Evolutionary conservation across 495 filamentous ascomycete genomes (phyloP).

Genomic region (Neurospora terricola): DNA sequence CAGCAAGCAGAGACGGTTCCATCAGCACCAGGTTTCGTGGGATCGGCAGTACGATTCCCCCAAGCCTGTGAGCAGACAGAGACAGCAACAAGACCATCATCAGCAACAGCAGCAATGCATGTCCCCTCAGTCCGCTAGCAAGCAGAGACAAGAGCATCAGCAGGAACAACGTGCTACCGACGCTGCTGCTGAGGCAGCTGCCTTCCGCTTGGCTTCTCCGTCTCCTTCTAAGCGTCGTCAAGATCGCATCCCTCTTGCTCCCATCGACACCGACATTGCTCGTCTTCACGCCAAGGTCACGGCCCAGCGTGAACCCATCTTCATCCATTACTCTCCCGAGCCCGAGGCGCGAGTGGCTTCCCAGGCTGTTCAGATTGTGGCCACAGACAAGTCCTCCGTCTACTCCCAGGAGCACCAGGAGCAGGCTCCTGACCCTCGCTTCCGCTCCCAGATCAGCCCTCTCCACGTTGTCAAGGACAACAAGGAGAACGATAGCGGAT

Average conservation of each 20-base stretch:
- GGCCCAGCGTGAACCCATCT: neutral
- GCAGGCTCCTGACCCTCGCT: neutral
- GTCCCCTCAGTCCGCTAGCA: neutral
- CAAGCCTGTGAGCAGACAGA: neutral
- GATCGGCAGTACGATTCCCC: neutral
- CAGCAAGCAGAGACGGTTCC: conserved; percentile 1
- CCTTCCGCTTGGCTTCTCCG: neutral
- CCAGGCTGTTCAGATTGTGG: neutral
- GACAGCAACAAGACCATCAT: neutral
- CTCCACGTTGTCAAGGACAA: conserved; percentile 15
- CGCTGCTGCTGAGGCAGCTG: neutral
- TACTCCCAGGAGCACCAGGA: conserved; percentile 18
- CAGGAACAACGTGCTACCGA: neutral
- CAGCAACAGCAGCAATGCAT: neutral
- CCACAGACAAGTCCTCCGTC: conserved; percentile 7
- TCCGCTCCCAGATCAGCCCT: conserved; percentile 10
- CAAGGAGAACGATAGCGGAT: neutral
- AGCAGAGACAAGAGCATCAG: neutral
- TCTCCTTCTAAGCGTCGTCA: neutral
- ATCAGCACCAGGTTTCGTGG: neutral
- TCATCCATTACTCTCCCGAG: conserved; percentile 1
- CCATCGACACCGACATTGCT: conserved; percentile 10
- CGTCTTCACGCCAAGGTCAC: conserved; percentile 3
- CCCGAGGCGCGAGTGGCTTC: neutral
- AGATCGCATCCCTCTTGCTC: neutral